Percentiles rank a stretch among this genome's conserved stretches.
phyloP scores from a whole-genome alignment of 192 early-diverging fungal genomes.

The Entomortierella parvispora region DNA sequence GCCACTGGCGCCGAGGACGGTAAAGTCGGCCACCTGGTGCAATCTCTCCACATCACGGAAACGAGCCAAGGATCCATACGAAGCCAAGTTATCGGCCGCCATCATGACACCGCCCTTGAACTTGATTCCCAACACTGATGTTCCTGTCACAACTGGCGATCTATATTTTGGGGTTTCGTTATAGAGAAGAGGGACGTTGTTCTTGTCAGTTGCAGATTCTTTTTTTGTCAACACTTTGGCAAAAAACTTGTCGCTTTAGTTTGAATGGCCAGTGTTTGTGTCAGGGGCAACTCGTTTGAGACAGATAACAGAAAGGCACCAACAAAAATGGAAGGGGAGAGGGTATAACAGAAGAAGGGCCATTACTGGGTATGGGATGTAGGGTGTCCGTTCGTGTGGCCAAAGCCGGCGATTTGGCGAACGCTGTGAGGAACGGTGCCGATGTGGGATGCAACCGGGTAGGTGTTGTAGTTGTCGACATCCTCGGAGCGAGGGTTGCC shows the following conservation, averaged over 20 bases:
- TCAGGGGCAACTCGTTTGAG: too few species aligned
- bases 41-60: slow-evolving; percentile 92
- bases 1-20: slow-evolving; percentile 91
- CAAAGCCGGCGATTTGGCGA: slow-evolving; percentile 60
- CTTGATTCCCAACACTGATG: slow-evolving; percentile 92
- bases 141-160: slow-evolving; percentile 91
- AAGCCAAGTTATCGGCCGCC: slow-evolving; percentile 94
- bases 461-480: slow-evolving; percentile 63
- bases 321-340: not conserved
- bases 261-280: too few species aligned
- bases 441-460: slow-evolving; percentile 48
- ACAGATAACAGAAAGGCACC: too few species aligned
- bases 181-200: too few species aligned
- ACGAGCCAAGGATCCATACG: slow-evolving; percentile 92
- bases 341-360: not conserved
- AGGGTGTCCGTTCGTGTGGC: slow-evolving; percentile 57
- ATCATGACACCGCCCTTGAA: slow-evolving; percentile 98
- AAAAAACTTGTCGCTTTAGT: too few species aligned
- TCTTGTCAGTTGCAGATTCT: not conserved
- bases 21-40: slow-evolving; percentile 79
- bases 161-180: too few species aligned
- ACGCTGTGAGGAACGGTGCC: slow-evolving; percentile 59
- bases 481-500: slow-evolving; percentile 75
- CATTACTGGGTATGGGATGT: slow-evolving; percentile 69
- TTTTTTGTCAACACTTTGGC: not conserved